Evolutionary conservation across 2,329 filamentous ascomycete genomes (phyloP), one percentile per base, ranked within the genome.

Genomic region (Penicillium expansum): DNA sequence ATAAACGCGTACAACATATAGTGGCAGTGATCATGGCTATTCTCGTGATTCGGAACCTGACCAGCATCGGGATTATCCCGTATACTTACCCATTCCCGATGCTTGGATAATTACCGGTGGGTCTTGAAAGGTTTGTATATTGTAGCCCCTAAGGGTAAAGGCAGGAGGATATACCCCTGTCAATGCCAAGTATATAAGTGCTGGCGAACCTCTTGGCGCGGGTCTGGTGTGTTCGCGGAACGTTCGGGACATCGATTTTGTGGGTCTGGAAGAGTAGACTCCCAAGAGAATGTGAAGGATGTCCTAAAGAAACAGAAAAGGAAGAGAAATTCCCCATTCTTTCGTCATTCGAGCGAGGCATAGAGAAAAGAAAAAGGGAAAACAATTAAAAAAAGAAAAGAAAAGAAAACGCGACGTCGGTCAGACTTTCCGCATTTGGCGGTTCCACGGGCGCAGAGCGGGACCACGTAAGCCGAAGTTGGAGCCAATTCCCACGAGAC

Each of bases 351-450:
- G 16, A 43, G 22, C 11, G 16, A n/a, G 6, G 7, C 4, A 7
- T 18, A 5, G 5, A 41, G 14, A 13, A 2, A n/a, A 9, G 13
- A 18, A 37, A 5, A 32, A n/a, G 18, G 27, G 18, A 10, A 14
- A n/a, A n/a, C 22, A 14, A n/a, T 2, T 4, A 18, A 37, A n/a
- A n/a, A 5, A 32, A n/a, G n/a, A 43, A 27, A 14, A 14, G 13
- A 13, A 33, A 14, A 14, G 6, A 13, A 30, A n/a, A 41, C 24
- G 29, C 38, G 22, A 38, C 13, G 20, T 52, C 62, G 58, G 61
- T 38, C 51, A 57, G 50, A 57, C 50, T 56, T 64, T 52, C 62
- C 58, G 48, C 9, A 55, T 64, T 48, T n/a, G 61, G 60, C n/a
- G 22, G 43, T 27, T 18, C 18, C 24, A 43, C 24, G 41, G 37